A percentile compares a stretch with the other conserved stretches of the same genome.
phyloP scores from a whole-genome alignment of 1,284 basidiomycete species.

The Puccinia novopanici region DNA sequence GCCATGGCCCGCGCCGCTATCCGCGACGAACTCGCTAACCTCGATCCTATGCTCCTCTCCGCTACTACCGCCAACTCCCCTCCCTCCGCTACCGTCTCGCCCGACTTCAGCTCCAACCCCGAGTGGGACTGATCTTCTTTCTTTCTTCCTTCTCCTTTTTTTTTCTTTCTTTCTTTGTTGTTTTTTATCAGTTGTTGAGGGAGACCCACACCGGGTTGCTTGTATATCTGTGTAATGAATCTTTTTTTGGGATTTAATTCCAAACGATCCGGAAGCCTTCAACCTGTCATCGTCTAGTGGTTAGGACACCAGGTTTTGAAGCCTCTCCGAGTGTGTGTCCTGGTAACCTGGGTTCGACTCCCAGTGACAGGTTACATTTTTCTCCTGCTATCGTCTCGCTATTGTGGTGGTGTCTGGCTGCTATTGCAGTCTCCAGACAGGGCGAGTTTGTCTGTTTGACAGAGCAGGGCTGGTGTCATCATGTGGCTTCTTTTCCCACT shows the following conservation, averaged over 20 bases:
- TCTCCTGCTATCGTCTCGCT: no score
- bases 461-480: no score
- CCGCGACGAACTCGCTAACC: slow-evolving; percentile 74
- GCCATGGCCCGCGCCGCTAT: slow-evolving; percentile 74
- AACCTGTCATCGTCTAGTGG: slow-evolving; percentile 41
- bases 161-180: neutral
- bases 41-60: slow-evolving; percentile 70
- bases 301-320: slow-evolving; percentile 42
- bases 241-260: no score
- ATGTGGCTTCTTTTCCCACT: no score
- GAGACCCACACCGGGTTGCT: no score
- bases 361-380: slow-evolving; percentile 36
- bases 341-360: neutral
- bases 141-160: neutral
- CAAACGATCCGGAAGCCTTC: no score
- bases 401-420: no score
- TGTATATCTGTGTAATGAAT: no score
- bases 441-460: no score
- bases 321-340: neutral
- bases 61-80: neutral
- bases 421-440: no score
- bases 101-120: neutral
- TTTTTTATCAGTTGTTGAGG: neutral
- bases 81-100: no score
- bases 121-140: neutral